These are phyloP conservation scores for Rhodotorula sp. DNA, from an alignment of 1,284 basidiomycete genomes.

Conservation along the genomic window DNA sequence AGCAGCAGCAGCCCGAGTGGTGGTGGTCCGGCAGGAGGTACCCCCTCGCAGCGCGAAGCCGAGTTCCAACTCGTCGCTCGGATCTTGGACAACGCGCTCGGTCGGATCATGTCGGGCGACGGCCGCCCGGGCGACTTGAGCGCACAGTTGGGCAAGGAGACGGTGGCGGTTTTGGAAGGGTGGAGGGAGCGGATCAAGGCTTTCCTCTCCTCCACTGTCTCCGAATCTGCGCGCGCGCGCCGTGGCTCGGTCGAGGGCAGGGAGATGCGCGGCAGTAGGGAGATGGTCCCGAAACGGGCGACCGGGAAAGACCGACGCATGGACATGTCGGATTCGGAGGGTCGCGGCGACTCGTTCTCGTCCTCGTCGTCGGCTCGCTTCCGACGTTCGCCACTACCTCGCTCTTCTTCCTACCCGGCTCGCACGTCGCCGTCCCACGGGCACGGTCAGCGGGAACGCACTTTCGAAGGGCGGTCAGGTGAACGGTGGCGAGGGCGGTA, in stretches of 20 bases:
- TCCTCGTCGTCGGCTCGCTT: too few relatives aligned
- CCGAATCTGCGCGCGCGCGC: too few relatives aligned
- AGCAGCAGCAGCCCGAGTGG: background rate
- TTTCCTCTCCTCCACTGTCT: background rate
- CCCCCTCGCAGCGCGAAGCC: background rate
- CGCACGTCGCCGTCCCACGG: too few relatives aligned
- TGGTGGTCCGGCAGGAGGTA: background rate
- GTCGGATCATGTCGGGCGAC: background rate
- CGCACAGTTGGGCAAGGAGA: background rate
- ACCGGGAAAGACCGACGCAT: background rate
- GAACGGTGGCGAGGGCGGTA: too few relatives aligned
- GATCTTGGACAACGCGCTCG: conserved; percentile 1
- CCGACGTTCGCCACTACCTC: too few relatives aligned
- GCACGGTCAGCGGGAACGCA: too few relatives aligned
- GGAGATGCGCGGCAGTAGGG: background rate
- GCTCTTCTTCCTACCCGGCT: too few relatives aligned
- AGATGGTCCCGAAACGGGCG: background rate
- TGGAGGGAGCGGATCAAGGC: background rate
- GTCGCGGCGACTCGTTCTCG: too few relatives aligned
- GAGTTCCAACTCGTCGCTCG: background rate
- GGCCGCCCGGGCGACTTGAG: conserved; percentile 2
- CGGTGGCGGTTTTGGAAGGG: background rate
- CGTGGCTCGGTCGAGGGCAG: too few relatives aligned
- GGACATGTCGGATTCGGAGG: too few relatives aligned
- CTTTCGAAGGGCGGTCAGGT: too few relatives aligned